phyloP scores from a whole-genome alignment of 768 basidiomycete genomes.

The Pleurotus salmoneostramineus region DNA sequence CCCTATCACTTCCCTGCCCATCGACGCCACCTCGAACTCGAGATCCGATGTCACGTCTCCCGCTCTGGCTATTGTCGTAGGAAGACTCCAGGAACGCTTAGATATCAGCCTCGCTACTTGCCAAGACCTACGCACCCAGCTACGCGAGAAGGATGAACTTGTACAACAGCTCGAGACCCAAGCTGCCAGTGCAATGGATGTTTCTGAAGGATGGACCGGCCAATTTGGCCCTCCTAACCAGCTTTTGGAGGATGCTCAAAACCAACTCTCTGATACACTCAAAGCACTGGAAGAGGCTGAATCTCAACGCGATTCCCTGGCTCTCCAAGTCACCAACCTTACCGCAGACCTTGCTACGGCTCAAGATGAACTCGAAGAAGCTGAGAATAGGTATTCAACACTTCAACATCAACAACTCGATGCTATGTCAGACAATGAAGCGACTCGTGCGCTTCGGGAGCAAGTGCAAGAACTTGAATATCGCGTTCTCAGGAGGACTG shows the following conservation, averaged over 20 bases:
- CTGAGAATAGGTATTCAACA: constrained; percentile 56
- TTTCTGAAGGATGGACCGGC: too few relatives aligned
- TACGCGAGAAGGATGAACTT: constrained; percentile 8
- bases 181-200: too few relatives aligned
- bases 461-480: constrained; percentile 70
- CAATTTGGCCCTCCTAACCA: too few relatives aligned
- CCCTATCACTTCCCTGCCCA: background rate
- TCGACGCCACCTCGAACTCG: background rate
- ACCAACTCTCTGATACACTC: constrained; percentile 32
- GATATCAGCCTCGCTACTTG: background rate
- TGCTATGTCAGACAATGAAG: constrained; percentile 54
- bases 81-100: constrained; percentile 23
- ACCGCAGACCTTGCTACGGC: constrained; percentile 49
- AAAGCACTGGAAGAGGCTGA: constrained; percentile 52
- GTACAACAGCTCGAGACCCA: background rate
- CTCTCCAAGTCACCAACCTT: constrained; percentile 63
- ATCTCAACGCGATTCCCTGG: constrained; percentile 62
- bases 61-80: constrained; percentile 26
- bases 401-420: constrained; percentile 69
- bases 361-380: constrained; percentile 50
- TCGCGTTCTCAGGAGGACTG: constrained; percentile 60
- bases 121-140: background rate
- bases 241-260: constrained; percentile 31
- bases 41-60: background rate
- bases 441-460: constrained; percentile 47